Conservation (phyloP, 768 basidiomycete genomes). For the Porphyrellus cyaneotinctus region DNA sequence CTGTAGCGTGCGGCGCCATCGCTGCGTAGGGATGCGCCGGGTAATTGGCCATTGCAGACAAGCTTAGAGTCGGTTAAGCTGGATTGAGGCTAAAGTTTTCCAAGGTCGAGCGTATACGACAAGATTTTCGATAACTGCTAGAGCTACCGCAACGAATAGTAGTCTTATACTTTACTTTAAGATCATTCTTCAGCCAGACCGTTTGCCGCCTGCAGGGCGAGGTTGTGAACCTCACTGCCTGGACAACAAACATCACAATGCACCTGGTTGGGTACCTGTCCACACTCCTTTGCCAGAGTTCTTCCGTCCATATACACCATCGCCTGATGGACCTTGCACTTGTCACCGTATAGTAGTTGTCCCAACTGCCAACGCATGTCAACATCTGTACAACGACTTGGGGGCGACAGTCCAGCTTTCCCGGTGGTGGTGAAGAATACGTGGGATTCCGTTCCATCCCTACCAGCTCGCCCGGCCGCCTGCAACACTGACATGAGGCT, state of each 20-base stretch:
- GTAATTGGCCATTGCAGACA: constrained; percentile 26
- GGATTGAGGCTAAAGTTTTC: constrained; percentile 14
- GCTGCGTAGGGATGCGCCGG: constrained; percentile 26
- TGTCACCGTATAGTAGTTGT: neutral
- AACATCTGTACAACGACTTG: neutral
- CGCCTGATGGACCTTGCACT: neutral
- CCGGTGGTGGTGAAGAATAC: constrained; percentile 1
- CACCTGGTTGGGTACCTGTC: constrained; percentile 4
- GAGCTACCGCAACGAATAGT: too few relatives aligned
- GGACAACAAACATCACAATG: neutral
- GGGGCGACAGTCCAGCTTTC: neutral
- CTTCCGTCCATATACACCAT: constrained; percentile 1
- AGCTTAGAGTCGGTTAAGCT: constrained; percentile 6
- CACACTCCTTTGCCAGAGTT: neutral
- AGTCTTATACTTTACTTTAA: too few relatives aligned
- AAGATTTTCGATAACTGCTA: too few relatives aligned
- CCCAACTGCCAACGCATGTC: neutral
- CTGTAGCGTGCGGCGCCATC: constrained; percentile 15
- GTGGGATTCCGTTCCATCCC: neutral
- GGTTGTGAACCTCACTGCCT: neutral
- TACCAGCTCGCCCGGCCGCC: neutral
- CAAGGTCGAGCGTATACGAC: constrained; percentile 16
- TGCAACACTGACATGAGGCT: neutral
- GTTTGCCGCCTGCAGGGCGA: neutral
- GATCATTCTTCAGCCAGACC: neutral